phyloP scores from a whole-genome alignment of 2,329 filamentous ascomycete species.

The Exophiala calicioides region DNA sequence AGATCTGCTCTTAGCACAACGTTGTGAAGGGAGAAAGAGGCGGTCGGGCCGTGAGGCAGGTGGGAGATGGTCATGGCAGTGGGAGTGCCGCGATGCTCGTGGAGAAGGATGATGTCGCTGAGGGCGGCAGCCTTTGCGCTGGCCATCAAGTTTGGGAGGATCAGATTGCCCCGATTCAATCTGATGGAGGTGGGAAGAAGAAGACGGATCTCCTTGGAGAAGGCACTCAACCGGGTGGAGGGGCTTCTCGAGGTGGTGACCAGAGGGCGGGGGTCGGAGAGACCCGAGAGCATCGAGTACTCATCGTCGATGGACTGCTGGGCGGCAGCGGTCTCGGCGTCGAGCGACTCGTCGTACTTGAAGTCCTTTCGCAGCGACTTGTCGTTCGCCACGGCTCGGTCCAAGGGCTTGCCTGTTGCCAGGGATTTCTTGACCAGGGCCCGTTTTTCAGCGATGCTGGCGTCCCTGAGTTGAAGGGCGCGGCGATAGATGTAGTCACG shows the following conservation, averaged over 20 bases:
- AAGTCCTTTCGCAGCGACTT: slow-evolving; percentile 80
- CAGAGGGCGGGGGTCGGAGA: slow-evolving; percentile 83
- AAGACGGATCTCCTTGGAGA: slow-evolving; percentile 87
- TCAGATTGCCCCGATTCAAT: slow-evolving; percentile 86
- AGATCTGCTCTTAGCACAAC: slow-evolving; percentile 92
- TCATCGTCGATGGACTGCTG: slow-evolving; percentile 86
- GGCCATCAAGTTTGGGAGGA: slow-evolving; percentile 79
- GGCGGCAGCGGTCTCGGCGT: slow-evolving; percentile 82
- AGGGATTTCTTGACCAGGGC: slow-evolving; percentile 83
- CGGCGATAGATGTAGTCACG: slow-evolving; percentile 89
- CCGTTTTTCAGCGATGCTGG: slow-evolving; percentile 88
- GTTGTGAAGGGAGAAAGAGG: slow-evolving; percentile 86
- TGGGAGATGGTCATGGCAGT: slow-evolving; percentile 86
- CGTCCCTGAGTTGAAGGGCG: slow-evolving; percentile 82
- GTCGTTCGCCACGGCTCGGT: slow-evolving; percentile 81
- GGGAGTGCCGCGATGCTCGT: slow-evolving; percentile 90
- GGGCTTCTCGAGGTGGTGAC: slow-evolving; percentile 91
- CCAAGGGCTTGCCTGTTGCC: slow-evolving; percentile 83
- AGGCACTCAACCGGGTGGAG: slow-evolving; percentile 78
- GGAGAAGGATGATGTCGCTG: slow-evolving; percentile 80
- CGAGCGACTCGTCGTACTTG: slow-evolving; percentile 85
- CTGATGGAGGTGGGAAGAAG: slow-evolving; percentile 82
- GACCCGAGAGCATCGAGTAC: slow-evolving; percentile 85
- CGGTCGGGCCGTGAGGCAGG: slow-evolving; percentile 83
- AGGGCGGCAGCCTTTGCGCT: slow-evolving; percentile 79